Base-by-base conservation (phyloP, 2,329 filamentous ascomycete genomes). In the Coniella vitis region DNA sequence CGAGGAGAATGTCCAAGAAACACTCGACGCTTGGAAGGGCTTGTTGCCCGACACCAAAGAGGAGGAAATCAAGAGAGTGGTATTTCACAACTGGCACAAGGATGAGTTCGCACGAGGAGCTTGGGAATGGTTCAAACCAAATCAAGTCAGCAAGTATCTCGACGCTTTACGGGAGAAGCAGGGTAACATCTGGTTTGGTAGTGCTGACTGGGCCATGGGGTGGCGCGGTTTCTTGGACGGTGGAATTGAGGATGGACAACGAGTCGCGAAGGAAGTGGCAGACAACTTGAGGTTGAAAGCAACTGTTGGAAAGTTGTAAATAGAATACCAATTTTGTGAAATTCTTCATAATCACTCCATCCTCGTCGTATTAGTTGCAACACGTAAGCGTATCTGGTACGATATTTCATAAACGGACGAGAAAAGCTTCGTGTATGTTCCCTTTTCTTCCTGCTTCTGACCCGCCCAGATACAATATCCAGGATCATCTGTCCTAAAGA, bases 1-100 rank as follows among this genome's bases (percentile, higher is more conserved):
- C 0, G 70, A 73, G 12, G 67, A 69, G 7, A 58, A 72, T 38
- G 61, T 72, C 2, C 51, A 65, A 3, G 49, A 38, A 12, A 51
- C 49, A 1, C 17, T 51, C 10, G 36, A 48, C 35, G 49, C 49
- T 2, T 51, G 45, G 39, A 38, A 19, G 21, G 39, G 36, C 7
- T 35, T 51, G n/a, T 31, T 51, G 3, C 45, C 49, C 4, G 40
- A 38, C 1, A 38, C 48, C 1, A 21, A 48, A 7, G 35, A 51
- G 4, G 44, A 44, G 38, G 49, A 51, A 8, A 16, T 51, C n/a
- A 83, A 38, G 34, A 42, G 49, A 22, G 21, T 51, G 12, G 45
- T 51, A 2, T 51, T 51, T 35, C 49, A 51, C 17, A 51, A 51
- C 14, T 51, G 49, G 49, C 49, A 51, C 25, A 51, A 51, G 7